Evolutionary conservation across 1,139 yeast species (phyloP), one percentile per base, ranked within the genome.

Genomic region (Pichia sp.): DNA sequence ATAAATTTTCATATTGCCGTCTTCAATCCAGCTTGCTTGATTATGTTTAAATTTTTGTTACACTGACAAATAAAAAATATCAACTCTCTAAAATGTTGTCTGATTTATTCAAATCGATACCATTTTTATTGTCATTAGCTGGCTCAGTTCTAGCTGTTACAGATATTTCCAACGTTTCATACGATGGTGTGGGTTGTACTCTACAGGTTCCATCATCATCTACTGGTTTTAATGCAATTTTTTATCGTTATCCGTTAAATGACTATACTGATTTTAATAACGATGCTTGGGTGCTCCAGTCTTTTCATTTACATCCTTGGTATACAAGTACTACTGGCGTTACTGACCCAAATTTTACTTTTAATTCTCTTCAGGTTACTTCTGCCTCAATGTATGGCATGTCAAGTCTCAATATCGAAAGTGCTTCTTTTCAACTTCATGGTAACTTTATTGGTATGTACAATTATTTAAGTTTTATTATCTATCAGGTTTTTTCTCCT

Each of bases 211-310:
- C n/a, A n/a, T n/a, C n/a, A n/a, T n/a, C n/a, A n/a, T n/a, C n/a
- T n/a, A n/a, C n/a, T 12, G 47, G 47, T 44, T 44, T 44, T 34
- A 32, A 26, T 11, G 47, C 47, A 3, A 44, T 25, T 12, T 26
- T 44, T 25, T 40, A 41, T 27, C 3, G 6, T 7, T 44, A 33
- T 22, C 36, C 36, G 2, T 20, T 9, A 4, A 10, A 16, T 8
- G 27, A 35, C 10, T 35, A 36, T 7, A 31, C 36, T 32, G 23
- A 26, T 5, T 29, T 30, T 7, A 11, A 24, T 29, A 30, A 37
- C 31, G 31, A 30, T 4, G 29, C 25, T n/a, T 39, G 39, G 29
- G 34, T 39, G 31, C 37, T 30, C 2, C 42, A 45, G 11, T 33
- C 43, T 1, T n/a, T 37, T 4, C 27, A 29, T n/a, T 3, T 22